These are phyloP conservation scores for Aspergillus ochraceoroseus DNA, from an alignment of 2,329 filamentous ascomycete species.

Conservation along the genomic window DNA sequence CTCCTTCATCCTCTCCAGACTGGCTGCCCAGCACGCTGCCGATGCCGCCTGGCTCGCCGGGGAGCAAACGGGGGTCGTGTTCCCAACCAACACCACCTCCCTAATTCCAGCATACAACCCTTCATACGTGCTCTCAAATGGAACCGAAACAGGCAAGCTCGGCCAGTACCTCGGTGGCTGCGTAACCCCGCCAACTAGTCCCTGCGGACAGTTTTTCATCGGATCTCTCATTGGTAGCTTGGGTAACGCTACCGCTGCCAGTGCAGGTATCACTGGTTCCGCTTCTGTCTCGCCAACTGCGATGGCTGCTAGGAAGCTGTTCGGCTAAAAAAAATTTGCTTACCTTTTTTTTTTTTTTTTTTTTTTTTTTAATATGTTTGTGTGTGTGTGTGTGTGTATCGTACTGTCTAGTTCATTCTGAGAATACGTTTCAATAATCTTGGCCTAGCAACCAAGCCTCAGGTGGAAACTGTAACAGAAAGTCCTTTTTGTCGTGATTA, in stretches of 20 bases:
- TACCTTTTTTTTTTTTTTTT: background rate
- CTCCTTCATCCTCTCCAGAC: conserved; percentile 28
- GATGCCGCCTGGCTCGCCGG: conserved; percentile 24
- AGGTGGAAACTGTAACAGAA: too few species aligned
- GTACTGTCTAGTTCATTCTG: too few species aligned
- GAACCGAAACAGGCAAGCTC: conserved; percentile 23
- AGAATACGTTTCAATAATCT: too few species aligned
- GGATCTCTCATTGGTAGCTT: conserved; percentile 24
- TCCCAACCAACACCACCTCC: conserved; percentile 21
- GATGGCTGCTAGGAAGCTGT: conserved; percentile 1
- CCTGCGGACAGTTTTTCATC: conserved; percentile 25
- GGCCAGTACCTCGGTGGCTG: conserved; percentile 24
- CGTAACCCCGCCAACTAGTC: conserved; percentile 21
- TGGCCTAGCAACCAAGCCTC: too few species aligned
- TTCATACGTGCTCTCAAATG: conserved; percentile 19
- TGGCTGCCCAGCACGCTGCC: conserved; percentile 27
- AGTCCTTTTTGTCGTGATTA: too few species aligned
- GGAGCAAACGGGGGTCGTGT: conserved; percentile 16
- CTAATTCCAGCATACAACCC: conserved; percentile 25
- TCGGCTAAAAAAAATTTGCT: background rate
- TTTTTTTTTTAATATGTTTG: background rate
- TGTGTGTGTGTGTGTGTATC: too few species aligned
- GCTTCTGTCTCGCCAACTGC: conserved; percentile 5
- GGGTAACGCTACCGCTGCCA: conserved; percentile 8
- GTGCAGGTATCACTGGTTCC: conserved; percentile 1